Evolutionary conservation across 331 rosid genomes (phyloP).

Genomic region (Telfairia occidentalis): DNA sequence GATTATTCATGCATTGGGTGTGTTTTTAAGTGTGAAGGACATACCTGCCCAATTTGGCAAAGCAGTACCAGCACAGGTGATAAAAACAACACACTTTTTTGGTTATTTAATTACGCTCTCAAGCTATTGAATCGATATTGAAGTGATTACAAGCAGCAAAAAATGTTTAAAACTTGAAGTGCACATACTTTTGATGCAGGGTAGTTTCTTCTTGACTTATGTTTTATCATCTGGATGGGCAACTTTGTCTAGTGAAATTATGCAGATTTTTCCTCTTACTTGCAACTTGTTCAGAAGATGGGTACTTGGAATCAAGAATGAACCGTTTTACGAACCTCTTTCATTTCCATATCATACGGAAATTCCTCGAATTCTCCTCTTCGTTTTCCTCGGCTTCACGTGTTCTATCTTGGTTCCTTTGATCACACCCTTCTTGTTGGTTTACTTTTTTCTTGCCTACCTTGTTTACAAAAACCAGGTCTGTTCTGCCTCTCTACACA

Average conservation of each 20-base stretch:
- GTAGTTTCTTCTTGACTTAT: constrained; percentile 75
- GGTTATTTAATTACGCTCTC: background rate
- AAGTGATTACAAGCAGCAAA: background rate
- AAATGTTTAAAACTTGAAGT: background rate
- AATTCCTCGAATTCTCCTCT: constrained; percentile 71
- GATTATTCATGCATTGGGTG: constrained; percentile 41
- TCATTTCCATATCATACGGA: constrained; percentile 91
- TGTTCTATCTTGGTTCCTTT: constrained; percentile 81
- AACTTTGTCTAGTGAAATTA: constrained; percentile 67
- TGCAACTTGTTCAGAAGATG: constrained; percentile 40
- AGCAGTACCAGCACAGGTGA: constrained; percentile 87
- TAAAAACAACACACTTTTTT: background rate
- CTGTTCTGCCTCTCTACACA: background rate
- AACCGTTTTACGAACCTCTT: constrained; percentile 19
- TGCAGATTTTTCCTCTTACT: constrained; percentile 58
- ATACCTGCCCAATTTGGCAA: constrained; percentile 70
- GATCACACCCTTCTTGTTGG: constrained; percentile 69
- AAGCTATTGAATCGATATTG: background rate
- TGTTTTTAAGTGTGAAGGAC: constrained; percentile 61
- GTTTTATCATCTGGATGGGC: constrained; percentile 98
- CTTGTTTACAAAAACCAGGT: constrained; percentile 89
- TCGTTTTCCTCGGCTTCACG: constrained; percentile 80
- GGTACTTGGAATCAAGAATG: constrained; percentile 38
- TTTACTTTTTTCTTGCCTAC: constrained; percentile 77
- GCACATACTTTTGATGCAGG: constrained; percentile 34